phyloP scores from a whole-genome alignment of 345 rosid species.

The Euphorbia tirucalli region DNA sequence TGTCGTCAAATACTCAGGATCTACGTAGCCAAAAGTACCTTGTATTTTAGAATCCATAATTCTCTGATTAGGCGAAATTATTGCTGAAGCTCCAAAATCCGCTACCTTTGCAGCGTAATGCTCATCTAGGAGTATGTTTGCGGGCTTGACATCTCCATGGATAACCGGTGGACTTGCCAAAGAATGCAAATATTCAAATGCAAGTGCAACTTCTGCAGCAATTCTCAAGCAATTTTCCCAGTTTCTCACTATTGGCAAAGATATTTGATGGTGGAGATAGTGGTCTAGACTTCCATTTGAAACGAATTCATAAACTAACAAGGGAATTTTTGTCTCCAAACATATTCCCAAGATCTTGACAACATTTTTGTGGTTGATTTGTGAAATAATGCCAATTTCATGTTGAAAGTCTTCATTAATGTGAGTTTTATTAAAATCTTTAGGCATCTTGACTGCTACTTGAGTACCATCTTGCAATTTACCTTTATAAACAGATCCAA shows the following conservation, averaged over 20 bases:
- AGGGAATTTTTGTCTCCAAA: no score
- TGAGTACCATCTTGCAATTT: no score
- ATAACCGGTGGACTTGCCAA: conserved; percentile 35
- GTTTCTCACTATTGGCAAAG: background rate
- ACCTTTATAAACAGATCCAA: no score
- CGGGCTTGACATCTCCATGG: conserved; percentile 35
- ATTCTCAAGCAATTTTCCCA: conserved; percentile 28
- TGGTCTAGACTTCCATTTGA: conserved; percentile 25
- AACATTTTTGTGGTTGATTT: no score
- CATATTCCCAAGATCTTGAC: no score
- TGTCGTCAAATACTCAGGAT: conserved; percentile 36
- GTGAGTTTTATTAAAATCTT: no score
- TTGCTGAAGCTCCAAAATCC: conserved; percentile 37
- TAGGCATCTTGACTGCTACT: no score
- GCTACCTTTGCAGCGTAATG: conserved; percentile 26
- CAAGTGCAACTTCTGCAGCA: conserved; percentile 29
- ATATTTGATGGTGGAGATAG: conserved; percentile 20
- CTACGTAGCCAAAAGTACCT: conserved; percentile 37
- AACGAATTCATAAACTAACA: no score
- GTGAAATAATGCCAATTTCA: no score
- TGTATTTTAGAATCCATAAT: conserved; percentile 9
- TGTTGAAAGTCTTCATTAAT: no score
- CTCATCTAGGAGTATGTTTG: conserved; percentile 34
- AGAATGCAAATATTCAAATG: conserved; percentile 35
- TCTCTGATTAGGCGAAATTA: conserved; percentile 14